A percentile compares a stretch with the other conserved stretches of the same genome.
phyloP scores from a whole-genome alignment of 129 eudicot genomes.

The Sambucus nigra region DNA sequence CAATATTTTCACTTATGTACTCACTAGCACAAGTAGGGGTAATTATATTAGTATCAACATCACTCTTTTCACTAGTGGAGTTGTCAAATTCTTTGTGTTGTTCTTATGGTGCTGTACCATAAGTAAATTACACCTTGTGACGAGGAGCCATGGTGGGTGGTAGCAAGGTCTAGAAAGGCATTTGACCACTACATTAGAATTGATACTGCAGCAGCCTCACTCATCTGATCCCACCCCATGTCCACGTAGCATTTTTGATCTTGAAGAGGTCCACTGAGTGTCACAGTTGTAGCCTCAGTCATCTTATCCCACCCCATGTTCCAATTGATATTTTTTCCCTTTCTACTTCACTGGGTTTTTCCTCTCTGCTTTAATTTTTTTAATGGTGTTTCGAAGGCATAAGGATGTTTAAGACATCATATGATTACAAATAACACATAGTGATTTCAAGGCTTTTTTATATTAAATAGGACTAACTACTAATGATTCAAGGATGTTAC shows the following conservation, averaged over 20 bases:
- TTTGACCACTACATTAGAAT: too few species aligned
- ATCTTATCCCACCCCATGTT: too few species aligned
- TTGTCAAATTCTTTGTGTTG: slow-evolving; percentile 10
- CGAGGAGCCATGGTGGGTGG: too few species aligned
- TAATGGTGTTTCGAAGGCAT: background rate
- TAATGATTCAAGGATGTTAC: too few species aligned
- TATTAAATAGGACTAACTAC: too few species aligned
- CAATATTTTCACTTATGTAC: slow-evolving; percentile 15
- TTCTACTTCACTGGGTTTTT: slow-evolving; percentile 22
- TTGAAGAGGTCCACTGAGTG: too few species aligned
- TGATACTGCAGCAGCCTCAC: slow-evolving; percentile 13
- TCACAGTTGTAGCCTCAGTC: too few species aligned
- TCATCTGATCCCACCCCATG: slow-evolving; percentile 28
- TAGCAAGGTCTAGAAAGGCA: too few species aligned
- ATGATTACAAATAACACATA: too few species aligned
- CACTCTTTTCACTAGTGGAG: slow-evolving; percentile 15
- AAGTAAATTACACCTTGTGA: too few species aligned
- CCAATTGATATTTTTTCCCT: slow-evolving; percentile 12
- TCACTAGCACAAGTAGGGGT: slow-evolving; percentile 12
- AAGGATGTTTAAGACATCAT: background rate
- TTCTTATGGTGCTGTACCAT: slow-evolving; percentile 12
- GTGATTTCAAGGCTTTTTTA: too few species aligned
- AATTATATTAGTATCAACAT: background rate
- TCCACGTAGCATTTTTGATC: too few species aligned
- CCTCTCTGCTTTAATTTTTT: slow-evolving; percentile 7